Percentiles rank a stretch among this genome's conserved stretches.
These are phyloP conservation scores for Thymus quinquecostatus DNA, from an alignment of 257 asterid species.

Conservation along the genomic window DNA sequence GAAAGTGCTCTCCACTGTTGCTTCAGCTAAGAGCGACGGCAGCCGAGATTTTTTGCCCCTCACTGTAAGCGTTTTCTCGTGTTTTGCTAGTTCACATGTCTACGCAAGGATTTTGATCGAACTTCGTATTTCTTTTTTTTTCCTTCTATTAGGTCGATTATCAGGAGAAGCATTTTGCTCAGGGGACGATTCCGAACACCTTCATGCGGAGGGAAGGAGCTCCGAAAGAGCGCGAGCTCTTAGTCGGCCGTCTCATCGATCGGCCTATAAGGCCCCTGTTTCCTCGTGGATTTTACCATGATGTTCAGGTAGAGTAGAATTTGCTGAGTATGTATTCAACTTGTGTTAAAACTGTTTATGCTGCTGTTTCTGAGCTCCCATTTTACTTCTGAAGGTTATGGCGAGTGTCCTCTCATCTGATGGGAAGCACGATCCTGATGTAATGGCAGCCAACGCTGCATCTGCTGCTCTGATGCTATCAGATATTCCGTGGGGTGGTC, in stretches of 20 bases:
- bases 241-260: conserved; percentile 94
- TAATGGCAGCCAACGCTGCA: conserved; percentile 95
- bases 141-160: conserved; percentile 70
- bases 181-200: conserved; percentile 82
- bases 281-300: conserved; percentile 93
- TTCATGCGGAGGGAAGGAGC: conserved; percentile 99
- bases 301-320: conserved; percentile 75
- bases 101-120: neutral
- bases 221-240: conserved; percentile 95
- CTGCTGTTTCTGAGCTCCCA: conserved; percentile 20
- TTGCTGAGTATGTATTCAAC: neutral
- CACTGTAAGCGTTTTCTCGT: conserved; percentile 56
- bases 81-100: neutral
- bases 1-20: conserved; percentile 79
- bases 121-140: conserved; percentile 20
- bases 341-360: neutral
- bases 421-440: conserved; percentile 97
- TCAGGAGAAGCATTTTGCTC: conserved; percentile 97
- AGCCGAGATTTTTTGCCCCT: conserved; percentile 86
- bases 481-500: conserved; percentile 99
- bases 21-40: conserved; percentile 80
- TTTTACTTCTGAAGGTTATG: conserved; percentile 55
- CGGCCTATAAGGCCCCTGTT: conserved; percentile 95
- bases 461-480: conserved; percentile 97
- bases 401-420: conserved; percentile 92